Evolutionary conservation across 192 early-diverging fungal genomes (phyloP).

Genomic region (Coemansia sp.): DNA sequence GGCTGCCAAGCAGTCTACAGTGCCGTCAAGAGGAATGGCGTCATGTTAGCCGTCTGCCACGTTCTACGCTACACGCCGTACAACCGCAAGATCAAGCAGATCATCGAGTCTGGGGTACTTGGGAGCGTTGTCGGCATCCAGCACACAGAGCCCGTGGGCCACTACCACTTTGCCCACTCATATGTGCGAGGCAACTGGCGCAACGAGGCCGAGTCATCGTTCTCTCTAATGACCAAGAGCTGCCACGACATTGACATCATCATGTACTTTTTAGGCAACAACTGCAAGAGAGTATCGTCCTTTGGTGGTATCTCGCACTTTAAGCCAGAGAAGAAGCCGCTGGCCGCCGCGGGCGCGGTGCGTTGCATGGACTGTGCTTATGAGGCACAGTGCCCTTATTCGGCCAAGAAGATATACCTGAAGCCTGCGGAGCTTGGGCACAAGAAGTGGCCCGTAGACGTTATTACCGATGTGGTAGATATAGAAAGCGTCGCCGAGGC

Average conservation of each 20-base stretch:
- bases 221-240: slow-evolving; percentile 67
- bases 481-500: slow-evolving; percentile 57
- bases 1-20: slow-evolving; percentile 59
- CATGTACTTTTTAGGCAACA: slow-evolving; percentile 40
- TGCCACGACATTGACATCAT: slow-evolving; percentile 63
- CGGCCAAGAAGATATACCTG: slow-evolving; percentile 63
- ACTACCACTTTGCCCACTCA: slow-evolving; percentile 70
- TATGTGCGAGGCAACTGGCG: slow-evolving; percentile 70
- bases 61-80: slow-evolving; percentile 65
- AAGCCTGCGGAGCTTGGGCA: slow-evolving; percentile 37
- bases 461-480: slow-evolving; percentile 57
- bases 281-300: slow-evolving; percentile 50
- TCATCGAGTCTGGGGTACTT: slow-evolving; percentile 57
- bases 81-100: slow-evolving; percentile 59
- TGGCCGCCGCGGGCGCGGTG: slow-evolving; percentile 59
- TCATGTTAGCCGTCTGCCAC: slow-evolving; percentile 58
- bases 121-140: slow-evolving; percentile 67
- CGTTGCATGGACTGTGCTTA: slow-evolving; percentile 61
- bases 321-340: slow-evolving; percentile 58
- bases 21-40: slow-evolving; percentile 46
- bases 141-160: slow-evolving; percentile 70
- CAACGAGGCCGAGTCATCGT: slow-evolving; percentile 58
- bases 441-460: slow-evolving; percentile 60
- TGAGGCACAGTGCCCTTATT: slow-evolving; percentile 63
- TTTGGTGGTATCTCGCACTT: slow-evolving; percentile 69